These are phyloP conservation scores for Auriscalpium vulgare DNA, from an alignment of 768 basidiomycete genomes.

Conservation along the genomic window DNA sequence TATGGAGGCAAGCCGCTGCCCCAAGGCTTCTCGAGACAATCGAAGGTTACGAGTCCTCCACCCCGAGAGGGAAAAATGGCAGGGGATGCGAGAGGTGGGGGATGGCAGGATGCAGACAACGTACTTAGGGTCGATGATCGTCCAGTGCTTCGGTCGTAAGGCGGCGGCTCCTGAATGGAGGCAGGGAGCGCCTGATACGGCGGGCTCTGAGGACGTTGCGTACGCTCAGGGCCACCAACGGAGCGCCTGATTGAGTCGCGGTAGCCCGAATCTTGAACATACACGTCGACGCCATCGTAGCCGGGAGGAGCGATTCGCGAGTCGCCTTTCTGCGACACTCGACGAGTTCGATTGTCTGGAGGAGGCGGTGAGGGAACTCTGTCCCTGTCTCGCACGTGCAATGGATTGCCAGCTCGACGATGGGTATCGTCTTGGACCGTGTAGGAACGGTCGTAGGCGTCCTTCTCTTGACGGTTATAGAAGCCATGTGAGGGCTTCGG, in stretches of 20 bases:
- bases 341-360: conserved; percentile 10
- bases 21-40: conserved; percentile 14
- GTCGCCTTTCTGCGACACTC: conserved; percentile 6
- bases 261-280: conserved; percentile 1
- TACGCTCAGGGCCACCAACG: conserved; percentile 3
- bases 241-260: conserved; percentile 5
- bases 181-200: conserved; percentile 1
- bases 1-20: conserved; percentile 1
- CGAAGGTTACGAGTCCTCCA: conserved; percentile 10
- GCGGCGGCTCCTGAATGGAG: conserved; percentile 4
- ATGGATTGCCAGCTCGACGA: neutral
- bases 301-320: neutral
- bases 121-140: conserved; percentile 18
- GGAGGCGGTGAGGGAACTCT: conserved; percentile 1
- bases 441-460: neutral
- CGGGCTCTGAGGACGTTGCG: conserved; percentile 4
- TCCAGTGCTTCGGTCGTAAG: conserved; percentile 10
- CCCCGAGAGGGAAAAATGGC: conserved; percentile 12
- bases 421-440: neutral
- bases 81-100: conserved; percentile 6
- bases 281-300: conserved; percentile 11
- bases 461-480: neutral
- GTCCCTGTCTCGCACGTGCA: conserved; percentile 7
- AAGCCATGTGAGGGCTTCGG: neutral
- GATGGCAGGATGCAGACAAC: conserved; percentile 18